Percentiles rank a stretch among this genome's conserved stretches.
Conservation (phyloP, 106 monocot genomes). For the Apostasia shenzhenica region DNA sequence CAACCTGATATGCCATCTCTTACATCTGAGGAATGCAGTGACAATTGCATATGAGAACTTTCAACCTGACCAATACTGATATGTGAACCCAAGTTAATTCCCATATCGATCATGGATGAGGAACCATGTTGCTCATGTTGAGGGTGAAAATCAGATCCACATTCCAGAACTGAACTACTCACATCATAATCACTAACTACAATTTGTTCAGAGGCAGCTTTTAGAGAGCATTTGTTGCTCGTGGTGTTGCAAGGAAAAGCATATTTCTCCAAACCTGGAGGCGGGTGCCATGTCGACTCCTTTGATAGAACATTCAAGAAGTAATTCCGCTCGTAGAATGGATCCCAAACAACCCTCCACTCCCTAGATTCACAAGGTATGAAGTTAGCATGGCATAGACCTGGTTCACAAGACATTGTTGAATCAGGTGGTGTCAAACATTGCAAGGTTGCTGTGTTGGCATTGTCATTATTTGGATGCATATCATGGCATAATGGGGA, state of each 20-base stretch:
- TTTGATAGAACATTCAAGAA: conserved; percentile 58
- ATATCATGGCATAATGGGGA: conserved; percentile 7
- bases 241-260: conserved; percentile 12
- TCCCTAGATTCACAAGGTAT: conserved; percentile 28
- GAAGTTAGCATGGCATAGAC: conserved; percentile 9
- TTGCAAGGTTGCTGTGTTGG: conserved; percentile 5
- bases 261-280: conserved; percentile 46
- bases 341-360: conserved; percentile 90
- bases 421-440: conserved; percentile 1
- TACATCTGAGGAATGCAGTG: conserved; percentile 8
- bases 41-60: conserved; percentile 5
- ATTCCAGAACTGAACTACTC: conserved; percentile 7
- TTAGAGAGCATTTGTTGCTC: conserved; percentile 13
- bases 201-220: conserved; percentile 14
- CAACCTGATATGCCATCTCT: conserved; percentile 23
- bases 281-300: conserved; percentile 86
- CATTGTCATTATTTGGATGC: conserved; percentile 5
- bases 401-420: neutral
- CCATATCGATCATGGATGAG: neutral
- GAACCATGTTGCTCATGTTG: neutral
- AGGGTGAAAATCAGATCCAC: conserved; percentile 4
- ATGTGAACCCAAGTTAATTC: conserved; percentile 4
- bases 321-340: conserved; percentile 74
- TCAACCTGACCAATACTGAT: neutral
- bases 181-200: neutral